Conservation (phyloP, 805 yeast genomes). For the Candida odintsovae region DNA sequence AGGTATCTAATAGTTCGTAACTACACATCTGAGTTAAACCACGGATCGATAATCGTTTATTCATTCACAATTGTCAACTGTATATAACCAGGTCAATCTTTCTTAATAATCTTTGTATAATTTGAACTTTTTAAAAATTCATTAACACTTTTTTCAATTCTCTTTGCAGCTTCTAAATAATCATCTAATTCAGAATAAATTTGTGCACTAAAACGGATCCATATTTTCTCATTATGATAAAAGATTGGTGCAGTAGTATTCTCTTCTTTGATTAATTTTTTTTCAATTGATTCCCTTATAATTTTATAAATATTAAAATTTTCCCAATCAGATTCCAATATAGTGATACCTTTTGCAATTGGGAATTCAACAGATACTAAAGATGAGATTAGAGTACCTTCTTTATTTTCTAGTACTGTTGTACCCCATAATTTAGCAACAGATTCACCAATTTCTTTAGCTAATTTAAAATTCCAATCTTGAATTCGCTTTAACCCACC, state of each 20-base stretch:
- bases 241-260: slow-evolving; percentile 45
- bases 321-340: slow-evolving; percentile 14
- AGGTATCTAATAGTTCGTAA: too few species aligned
- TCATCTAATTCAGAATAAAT: slow-evolving; percentile 54
- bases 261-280: slow-evolving; percentile 22
- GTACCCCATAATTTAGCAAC: slow-evolving; percentile 38
- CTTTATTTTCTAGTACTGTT: slow-evolving; percentile 30
- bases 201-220: slow-evolving; percentile 54
- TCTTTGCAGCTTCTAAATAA: slow-evolving; percentile 40
- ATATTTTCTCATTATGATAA: slow-evolving; percentile 35
- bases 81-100: too few species aligned
- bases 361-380: slow-evolving; percentile 42
- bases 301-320: slow-evolving; percentile 12
- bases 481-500: slow-evolving; percentile 54
- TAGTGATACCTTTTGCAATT: slow-evolving; percentile 14
- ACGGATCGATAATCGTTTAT: too few species aligned
- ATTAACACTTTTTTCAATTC: slow-evolving; percentile 29
- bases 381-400: slow-evolving; percentile 31
- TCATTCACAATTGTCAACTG: too few species aligned
- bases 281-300: slow-evolving; percentile 17
- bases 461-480: slow-evolving; percentile 41
- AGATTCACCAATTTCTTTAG: slow-evolving; percentile 34
- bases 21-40: too few species aligned
- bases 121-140: slow-evolving; percentile 13
- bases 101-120: slow-evolving; percentile 1